Evolutionary conservation across 345 rosid species (phyloP), one percentile per base, ranked within the genome.

Genomic region (Salix koriyanagi): DNA sequence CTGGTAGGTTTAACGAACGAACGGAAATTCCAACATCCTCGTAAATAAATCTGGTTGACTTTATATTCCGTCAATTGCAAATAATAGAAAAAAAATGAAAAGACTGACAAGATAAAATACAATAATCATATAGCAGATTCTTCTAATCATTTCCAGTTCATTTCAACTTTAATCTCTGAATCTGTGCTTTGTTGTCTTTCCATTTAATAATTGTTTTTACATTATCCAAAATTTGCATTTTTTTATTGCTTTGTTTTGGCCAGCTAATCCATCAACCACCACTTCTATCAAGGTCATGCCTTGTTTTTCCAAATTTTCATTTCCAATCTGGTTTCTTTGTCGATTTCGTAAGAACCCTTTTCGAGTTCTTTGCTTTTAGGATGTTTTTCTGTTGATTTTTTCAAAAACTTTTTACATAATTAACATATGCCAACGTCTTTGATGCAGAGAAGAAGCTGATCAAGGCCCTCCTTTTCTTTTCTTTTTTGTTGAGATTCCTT

Each of bases 341-440:
- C 71, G 11, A 65, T 46, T 77, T 48, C 25, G 75, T 71, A 34
- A 61, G 75, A 64, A 71, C 71, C 75, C 74, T 28, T 61, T 44
- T 34, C 23, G 15, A 2, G 32, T 46, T 77, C n/a, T 2, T 64
- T 50, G 70, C 36, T 65, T 11, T 32, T 46, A 46, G n/a, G 60
- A 32, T 48, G 34, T 1, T 25, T 25, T 36, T 60, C 66, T 34
- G 4, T 60, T 16, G 16, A 60, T 15, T 19, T 2, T 74, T 18
- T 16, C 21, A 1, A 18, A 4, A 42, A 2, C 13, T 7, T 39
- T 6, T 14, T 23, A 21, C 28, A 18, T 10, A 8, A 5, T 74
- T 30, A 25, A 26, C 21, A 12, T 6, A 36, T 18, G 25, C n/a
- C 16, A 37, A 28, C 1, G 69, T 37, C 39, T 65, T 74, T 73